Base-by-base conservation (phyloP, 768 basidiomycete species). In the Lyophyllum semitale region DNA sequence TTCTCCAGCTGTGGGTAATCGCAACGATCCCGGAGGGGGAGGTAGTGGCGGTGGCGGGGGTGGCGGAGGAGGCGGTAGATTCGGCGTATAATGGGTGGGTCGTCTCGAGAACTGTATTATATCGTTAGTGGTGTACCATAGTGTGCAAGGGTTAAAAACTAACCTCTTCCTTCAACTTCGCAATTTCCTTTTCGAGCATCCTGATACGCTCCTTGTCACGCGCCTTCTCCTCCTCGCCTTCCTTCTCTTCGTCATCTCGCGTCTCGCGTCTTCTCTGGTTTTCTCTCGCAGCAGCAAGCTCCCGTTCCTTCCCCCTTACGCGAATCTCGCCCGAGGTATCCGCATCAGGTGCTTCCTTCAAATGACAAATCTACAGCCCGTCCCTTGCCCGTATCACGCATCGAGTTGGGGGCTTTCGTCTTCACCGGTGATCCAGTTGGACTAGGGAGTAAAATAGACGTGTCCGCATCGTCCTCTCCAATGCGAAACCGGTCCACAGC, bases 141-240 rank as follows among this genome's bases (percentile, higher is more conserved):
- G 29, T 52, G 4, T 18, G 45, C 55, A 42, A 22, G 42, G 9
- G 43, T 44, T 1, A n/a, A 33, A 22, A 2, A 64, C 64, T 9
- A 30, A 84, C 87, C 79, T 87, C 84, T 63, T 80, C 78, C 59
- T 77, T 84, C 54, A 90, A 70, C 40, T 74, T 64, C 40, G 69
- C 70, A 35, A 91, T 82, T 63, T 93, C 91, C 45, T 80, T 80
- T 62, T 91, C 88, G 4, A 93, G 74, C 54, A 73, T 70, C 58
- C 70, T 75, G 27, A 92, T 91, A 48, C 79, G 77, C 52, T 79
- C 83, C 64, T 88, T 87, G 62, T 91, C 87, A 25, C 68, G 68
- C 15, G 73, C 74, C 27, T 77, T 76, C 59, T 85, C 87, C 38
- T 64, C 60, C 44, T 73, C 68, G 59, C 61, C 65, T 33, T 72